Percentiles rank a stretch among this genome's conserved stretches.
Evolutionary conservation across 2,329 filamentous ascomycete species (phyloP).

Genomic region (Basipetospora chlamydospora): DNA sequence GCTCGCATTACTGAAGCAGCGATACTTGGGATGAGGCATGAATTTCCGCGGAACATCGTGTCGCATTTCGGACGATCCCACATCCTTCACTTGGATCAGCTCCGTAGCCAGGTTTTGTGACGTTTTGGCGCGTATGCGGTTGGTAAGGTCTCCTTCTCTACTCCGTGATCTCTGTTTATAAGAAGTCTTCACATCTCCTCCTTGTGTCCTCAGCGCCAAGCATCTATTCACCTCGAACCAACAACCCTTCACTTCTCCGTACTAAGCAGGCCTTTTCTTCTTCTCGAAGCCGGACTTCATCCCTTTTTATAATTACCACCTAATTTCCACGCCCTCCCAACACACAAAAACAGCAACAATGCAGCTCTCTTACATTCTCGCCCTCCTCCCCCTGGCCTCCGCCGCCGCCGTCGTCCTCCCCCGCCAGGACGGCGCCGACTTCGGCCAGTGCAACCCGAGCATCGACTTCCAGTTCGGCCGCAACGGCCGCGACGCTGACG

Average conservation of each 20-base stretch:
- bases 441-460: slow-evolving; percentile 39
- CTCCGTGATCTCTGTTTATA: too few species aligned
- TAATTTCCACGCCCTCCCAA: not conserved
- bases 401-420: slow-evolving; percentile 4
- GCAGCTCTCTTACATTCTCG: slow-evolving; percentile 3
- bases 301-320: not conserved
- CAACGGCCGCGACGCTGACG: slow-evolving; percentile 36
- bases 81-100: too few species aligned
- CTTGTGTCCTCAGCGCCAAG: not conserved
- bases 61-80: too few species aligned
- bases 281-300: slow-evolving; percentile 3
- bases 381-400: slow-evolving; percentile 3
- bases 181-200: too few species aligned
- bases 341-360: slow-evolving; percentile 1
- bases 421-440: slow-evolving; percentile 21
- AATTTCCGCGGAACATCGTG: too few species aligned
- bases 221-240: too few species aligned
- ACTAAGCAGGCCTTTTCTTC: not conserved
- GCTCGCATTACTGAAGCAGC: too few species aligned
- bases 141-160: too few species aligned
- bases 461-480: slow-evolving; percentile 47
- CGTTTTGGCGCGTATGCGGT: too few species aligned
- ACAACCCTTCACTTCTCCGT: not conserved
- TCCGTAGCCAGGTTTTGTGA: too few species aligned
- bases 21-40: too few species aligned